Evolutionary conservation across 2,329 filamentous ascomycete species (phyloP), one percentile per base, ranked within the genome.

Genomic region (Pseudocercospora musae): DNA sequence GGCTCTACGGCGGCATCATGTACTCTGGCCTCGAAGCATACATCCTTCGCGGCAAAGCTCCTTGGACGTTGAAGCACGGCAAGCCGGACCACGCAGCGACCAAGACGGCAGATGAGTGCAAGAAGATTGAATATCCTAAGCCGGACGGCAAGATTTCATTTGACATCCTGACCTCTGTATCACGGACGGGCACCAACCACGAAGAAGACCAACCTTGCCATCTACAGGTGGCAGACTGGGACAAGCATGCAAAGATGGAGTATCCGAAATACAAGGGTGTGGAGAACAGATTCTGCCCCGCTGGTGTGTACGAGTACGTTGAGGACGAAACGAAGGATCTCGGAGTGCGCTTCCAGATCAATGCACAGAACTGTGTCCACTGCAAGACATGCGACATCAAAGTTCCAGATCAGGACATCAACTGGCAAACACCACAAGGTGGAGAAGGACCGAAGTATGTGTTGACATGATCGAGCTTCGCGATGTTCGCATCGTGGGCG

Each of bases 351-450:
- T 99, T 99, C 81, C 94, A 98, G 80, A 99, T 99, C 75, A 98
- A 98, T 74, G 81, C 93, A 54, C 94, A 98, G 77, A 98, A 97
- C 79, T 99, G 95, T 77, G 96, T 99, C 68, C 95, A 99, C 79
- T 99, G 95, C 84, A 99, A 99, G 85, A 99, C 95, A 13, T 99
- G 95, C 77, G 95, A 99, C 78, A 99, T 99, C 81, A 99, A 99
- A 81, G 94, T 92, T 15, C 95, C 95, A 7, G 86, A 89, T 66
- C 95, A 99, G 80, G 95, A 98, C 75, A 98, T 99, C 78, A 97
- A 96, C 42, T 76, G 92, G 92, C 87, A 92, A 70, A 95, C 95
- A 31, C 95, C 95, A 6, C 92, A 97, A 63, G 75, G 95, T 68
- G 95, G 94, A 57, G 95, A 88, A 73, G 86, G 86, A 4, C 86